Conservation (phyloP, 2,329 filamentous ascomycete species). For the Neophaeococcomyces mojaviensis region DNA sequence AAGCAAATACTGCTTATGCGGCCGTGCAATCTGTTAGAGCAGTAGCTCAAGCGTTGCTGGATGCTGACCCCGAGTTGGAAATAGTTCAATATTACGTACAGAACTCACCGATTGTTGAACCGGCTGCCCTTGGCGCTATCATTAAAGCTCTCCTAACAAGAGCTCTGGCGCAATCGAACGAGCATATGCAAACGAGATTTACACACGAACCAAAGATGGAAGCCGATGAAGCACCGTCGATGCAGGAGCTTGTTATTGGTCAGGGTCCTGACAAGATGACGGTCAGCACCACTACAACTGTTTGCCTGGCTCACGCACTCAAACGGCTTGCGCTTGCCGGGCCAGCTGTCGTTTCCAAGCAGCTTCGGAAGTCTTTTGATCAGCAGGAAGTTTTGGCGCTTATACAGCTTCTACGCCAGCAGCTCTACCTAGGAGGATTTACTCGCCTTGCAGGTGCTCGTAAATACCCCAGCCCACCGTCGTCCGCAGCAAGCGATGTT, state of each 20-base stretch:
- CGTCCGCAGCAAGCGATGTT: conserved; percentile 25
- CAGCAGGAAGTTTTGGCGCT: conserved; percentile 18
- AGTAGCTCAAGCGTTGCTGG: conserved; percentile 33
- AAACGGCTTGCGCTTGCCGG: conserved; percentile 5
- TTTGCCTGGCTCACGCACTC: conserved; percentile 2
- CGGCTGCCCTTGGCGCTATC: conserved; percentile 33
- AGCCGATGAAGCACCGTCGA: conserved; percentile 7
- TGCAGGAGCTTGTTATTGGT: conserved; percentile 2
- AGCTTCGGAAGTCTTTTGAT: conserved; percentile 13
- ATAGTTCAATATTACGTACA: conserved; percentile 32
- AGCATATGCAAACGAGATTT: conserved; percentile 10
- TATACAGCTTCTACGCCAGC: conserved; percentile 25
- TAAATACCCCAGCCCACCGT: conserved; percentile 31
- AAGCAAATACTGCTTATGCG: conserved; percentile 26
- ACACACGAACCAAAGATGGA: conserved; percentile 15
- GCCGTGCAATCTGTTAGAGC: conserved; percentile 17
- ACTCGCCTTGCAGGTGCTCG: conserved; percentile 16
- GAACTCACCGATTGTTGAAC: conserved; percentile 28
- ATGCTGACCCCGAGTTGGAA: conserved; percentile 32
- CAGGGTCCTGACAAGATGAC: not conserved
- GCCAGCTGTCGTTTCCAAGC: conserved; percentile 5
- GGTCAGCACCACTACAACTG: not conserved
- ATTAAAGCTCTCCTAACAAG: conserved; percentile 34
- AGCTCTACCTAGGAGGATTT: conserved; percentile 23
- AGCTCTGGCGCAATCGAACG: conserved; percentile 29